Base-by-base conservation (phyloP, 2,329 filamentous ascomycete species). In the Cladosporium sp. region DNA sequence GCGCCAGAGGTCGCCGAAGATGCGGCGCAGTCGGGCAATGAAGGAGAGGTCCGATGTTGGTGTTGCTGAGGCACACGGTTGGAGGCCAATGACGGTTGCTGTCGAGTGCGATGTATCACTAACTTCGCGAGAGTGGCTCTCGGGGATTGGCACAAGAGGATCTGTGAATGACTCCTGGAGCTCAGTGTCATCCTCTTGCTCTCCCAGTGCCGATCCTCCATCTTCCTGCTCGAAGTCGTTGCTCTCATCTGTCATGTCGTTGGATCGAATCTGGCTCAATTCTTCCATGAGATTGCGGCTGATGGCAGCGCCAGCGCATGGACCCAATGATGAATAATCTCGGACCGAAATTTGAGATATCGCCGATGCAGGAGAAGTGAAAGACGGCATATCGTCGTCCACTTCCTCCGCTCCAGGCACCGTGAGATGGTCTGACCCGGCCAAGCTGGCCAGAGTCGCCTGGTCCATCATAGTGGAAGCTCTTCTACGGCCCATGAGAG, bases 261-360 rank as follows among this genome's bases (percentile, higher is more conserved):
- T 26, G 5, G 35, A 55, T 16, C 64, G 60, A 46, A 66, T 55
- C 44, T 49, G 61, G 23, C 58, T 61, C 18, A 78, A 65, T 67
- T 78, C 76, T 49, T 78, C 75, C 68, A 77, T 72, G 5, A 78
- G 68, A 58, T 76, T 78, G 37, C 74, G 71, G 28, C 75, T 65
- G 50, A 63, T 52, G 4, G 53, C 37, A 21, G 62, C 56, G 2
- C 62, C 62, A 23, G 55, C 28, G 28, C 61, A 63, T 11, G 61
- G 56, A 5, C 61, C 61, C 4, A 63, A 6, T n/a, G 61, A 63
- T 5, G 61, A 46, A 28, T 31, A 63, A 23, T 63, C 50, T 10
- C 55, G 55, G 3, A 63, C 50, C 2, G 50, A 63, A 23, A 28
- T 16, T n/a, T 59, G 62, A 35, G 53, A 58, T 18, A n/a, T 31